Evolutionary conservation across 345 rosid species (phyloP).

Genomic region (Draba incana): DNA sequence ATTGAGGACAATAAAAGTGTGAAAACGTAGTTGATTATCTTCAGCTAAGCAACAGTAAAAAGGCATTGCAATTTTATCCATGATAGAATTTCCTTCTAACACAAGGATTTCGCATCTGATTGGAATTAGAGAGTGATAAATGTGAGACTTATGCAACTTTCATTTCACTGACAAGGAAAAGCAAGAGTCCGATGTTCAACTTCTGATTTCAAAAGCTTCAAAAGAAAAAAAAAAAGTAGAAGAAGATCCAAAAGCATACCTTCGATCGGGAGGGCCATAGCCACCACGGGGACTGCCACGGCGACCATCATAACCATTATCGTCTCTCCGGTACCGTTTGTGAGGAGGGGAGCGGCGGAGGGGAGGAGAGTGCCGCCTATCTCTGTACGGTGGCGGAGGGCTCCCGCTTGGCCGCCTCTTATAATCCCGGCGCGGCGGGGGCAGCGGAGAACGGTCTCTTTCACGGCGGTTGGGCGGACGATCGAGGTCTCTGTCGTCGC

Average conservation of each 20-base stretch:
- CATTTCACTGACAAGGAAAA: too few species aligned
- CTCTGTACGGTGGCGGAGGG: constrained; percentile 76
- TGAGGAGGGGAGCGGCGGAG: constrained; percentile 80
- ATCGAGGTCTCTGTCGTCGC: constrained; percentile 65
- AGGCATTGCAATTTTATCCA: neutral
- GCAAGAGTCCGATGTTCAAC: too few species aligned
- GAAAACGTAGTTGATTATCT: neutral
- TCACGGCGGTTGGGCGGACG: constrained; percentile 67
- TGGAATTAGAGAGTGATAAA: too few species aligned
- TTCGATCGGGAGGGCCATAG: constrained; percentile 78
- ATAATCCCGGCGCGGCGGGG: constrained; percentile 67
- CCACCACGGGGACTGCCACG: constrained; percentile 88
- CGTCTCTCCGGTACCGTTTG: constrained; percentile 87
- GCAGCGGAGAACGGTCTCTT: constrained; percentile 82
- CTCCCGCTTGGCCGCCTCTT: constrained; percentile 81
- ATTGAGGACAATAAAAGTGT: neutral
- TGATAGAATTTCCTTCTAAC: neutral
- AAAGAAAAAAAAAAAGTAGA: too few species aligned
- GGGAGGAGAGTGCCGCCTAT: constrained; percentile 73
- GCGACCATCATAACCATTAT: constrained; percentile 79
- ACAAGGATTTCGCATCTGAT: too few species aligned
- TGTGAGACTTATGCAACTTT: too few species aligned
- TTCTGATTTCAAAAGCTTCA: too few species aligned
- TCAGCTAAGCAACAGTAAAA: neutral
- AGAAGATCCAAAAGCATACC: constrained; percentile 21